phyloP scores from a whole-genome alignment of 306 rosid species.

The Cucumis hystrix region DNA sequence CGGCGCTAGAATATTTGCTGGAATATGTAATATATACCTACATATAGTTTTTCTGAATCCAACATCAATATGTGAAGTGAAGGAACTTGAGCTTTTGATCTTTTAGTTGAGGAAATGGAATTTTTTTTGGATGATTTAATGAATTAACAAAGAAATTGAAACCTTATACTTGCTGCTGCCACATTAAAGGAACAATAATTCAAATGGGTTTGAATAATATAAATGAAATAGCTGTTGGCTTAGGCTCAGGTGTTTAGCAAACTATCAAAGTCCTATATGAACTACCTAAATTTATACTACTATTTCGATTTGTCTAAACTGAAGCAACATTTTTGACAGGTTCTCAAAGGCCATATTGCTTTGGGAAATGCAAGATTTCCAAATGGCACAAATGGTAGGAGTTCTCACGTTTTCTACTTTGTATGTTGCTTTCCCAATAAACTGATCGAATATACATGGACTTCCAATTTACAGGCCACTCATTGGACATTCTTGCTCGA shows the following conservation, averaged over 20 bases:
- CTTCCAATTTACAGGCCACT: conserved; percentile 36
- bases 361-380: conserved; percentile 92
- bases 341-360: conserved; percentile 86
- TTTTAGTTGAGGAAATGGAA: too few relatives aligned
- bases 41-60: neutral
- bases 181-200: neutral
- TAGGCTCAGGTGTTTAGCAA: neutral
- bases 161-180: neutral
- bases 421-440: neutral
- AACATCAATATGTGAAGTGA: neutral
- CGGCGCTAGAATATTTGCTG: neutral
- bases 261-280: neutral
- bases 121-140: neutral
- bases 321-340: conserved; percentile 34
- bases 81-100: too few relatives aligned
- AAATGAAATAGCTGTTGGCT: neutral
- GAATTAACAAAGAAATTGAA: neutral
- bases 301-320: neutral
- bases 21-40: neutral
- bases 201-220: neutral
- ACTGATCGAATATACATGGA: neutral
- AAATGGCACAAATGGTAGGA: conserved; percentile 80
- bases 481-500: conserved; percentile 92
- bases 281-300: neutral
- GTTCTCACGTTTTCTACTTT: neutral